Evolutionary conservation across 1,139 yeast genomes (phyloP).

Genomic region (Debaryomyces robertsiae): DNA sequence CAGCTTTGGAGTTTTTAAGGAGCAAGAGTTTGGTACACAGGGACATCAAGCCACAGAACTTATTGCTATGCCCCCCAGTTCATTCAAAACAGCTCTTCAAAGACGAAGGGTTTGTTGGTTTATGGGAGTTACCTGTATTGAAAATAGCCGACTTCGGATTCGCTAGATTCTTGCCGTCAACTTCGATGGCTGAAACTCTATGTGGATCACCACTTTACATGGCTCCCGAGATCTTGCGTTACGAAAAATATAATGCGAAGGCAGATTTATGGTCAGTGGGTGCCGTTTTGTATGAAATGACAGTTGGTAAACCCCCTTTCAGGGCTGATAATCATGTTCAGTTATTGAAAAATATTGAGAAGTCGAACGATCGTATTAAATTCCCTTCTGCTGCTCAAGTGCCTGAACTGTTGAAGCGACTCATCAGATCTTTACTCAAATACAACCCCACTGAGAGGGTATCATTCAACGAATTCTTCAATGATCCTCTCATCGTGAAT

Average conservation of each 20-base stretch:
- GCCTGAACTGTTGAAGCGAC: conserved; percentile 62
- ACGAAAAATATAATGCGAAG: conserved; percentile 94
- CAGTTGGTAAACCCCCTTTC: conserved; percentile 93
- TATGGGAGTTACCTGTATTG: conserved; percentile 85
- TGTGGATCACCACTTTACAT: conserved; percentile 97
- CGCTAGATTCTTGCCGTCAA: conserved; percentile 89
- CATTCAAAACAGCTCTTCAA: conserved; percentile 63
- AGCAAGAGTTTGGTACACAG: conserved; percentile 85
- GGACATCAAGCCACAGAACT: conserved; percentile 92
- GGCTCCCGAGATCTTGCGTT: conserved; percentile 96
- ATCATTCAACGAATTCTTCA: conserved; percentile 85
- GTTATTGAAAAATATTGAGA: conserved; percentile 79
- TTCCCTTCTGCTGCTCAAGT: conserved; percentile 69
- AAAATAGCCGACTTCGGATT: conserved; percentile 98
- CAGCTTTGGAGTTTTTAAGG: conserved; percentile 81
- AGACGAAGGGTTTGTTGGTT: conserved; percentile 63
- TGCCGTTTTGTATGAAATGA: conserved; percentile 92
- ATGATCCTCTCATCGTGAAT: conserved; percentile 53
- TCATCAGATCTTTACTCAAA: conserved; percentile 75
- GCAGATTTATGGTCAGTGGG: conserved; percentile 99
- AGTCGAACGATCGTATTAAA: conserved; percentile 70
- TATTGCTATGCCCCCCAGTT: conserved; percentile 74
- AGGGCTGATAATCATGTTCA: conserved; percentile 92
- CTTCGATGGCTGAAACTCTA: conserved; percentile 92
- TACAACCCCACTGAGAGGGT: conserved; percentile 87